A percentile compares a stretch with the other conserved stretches of the same genome.
phyloP scores from a whole-genome alignment of 345 rosid genomes.

The Brassica napus region Da-Ae NC_063449.1:7725001-7725500 shows the following conservation, averaged over 20 bases:
- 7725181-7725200: background rate
- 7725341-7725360: background rate
- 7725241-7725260: background rate
- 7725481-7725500: constrained; percentile 1
- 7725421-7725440: constrained; percentile 12
- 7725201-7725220: background rate
- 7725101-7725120: background rate
- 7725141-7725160: background rate
- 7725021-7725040: background rate
- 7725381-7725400: background rate
- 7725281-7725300: background rate
- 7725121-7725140: background rate
- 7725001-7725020: background rate
- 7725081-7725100: background rate
- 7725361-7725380: background rate
- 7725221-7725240: background rate
- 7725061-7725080: background rate
- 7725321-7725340: background rate
- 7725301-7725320: background rate
- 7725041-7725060: background rate
- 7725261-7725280: background rate
- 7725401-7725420: background rate
- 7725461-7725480: background rate
- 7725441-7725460: background rate
- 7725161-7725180: background rate